Percentiles rank a stretch among this genome's conserved stretches.
Conservation (phyloP, 1,284 basidiomycete genomes). For the Cryptococcus neoformans region DNA sequence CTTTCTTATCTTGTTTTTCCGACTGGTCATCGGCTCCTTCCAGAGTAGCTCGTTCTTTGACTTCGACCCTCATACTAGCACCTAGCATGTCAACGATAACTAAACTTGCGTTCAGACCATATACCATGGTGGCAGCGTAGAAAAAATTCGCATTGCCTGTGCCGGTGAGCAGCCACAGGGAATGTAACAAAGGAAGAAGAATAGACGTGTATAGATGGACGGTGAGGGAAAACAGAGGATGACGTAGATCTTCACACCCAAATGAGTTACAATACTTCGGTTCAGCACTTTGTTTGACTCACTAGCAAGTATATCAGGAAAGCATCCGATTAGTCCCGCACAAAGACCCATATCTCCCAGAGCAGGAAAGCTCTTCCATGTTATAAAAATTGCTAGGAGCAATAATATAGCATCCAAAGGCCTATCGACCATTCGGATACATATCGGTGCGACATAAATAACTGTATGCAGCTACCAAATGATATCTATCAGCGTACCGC, state of each 20-base stretch:
- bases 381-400: conserved; percentile 71
- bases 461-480: conserved; percentile 69
- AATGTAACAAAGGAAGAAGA: conserved; percentile 86
- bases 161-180: conserved; percentile 86
- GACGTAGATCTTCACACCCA: conserved; percentile 64
- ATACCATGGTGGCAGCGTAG: conserved; percentile 92
- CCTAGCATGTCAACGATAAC: conserved; percentile 76
- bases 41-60: conserved; percentile 7
- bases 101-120: conserved; percentile 82
- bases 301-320: conserved; percentile 82
- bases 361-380: conserved; percentile 90
- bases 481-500: too few relatives aligned
- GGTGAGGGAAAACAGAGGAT: conserved; percentile 80
- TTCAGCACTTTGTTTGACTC: conserved; percentile 40
- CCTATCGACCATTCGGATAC: conserved; percentile 87
- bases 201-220: conserved; percentile 80
- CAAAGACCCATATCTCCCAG: conserved; percentile 86
- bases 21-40: not conserved
- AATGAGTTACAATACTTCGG: conserved; percentile 1
- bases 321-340: conserved; percentile 72
- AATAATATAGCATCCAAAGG: conserved; percentile 76
- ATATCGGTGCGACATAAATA: conserved; percentile 80
- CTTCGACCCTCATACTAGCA: conserved; percentile 58
- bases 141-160: conserved; percentile 99
- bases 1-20: not conserved